These are phyloP conservation scores for Diplodia scrobiculata DNA, from an alignment of 2,329 filamentous ascomycete genomes.

Conservation along the genomic window DNA sequence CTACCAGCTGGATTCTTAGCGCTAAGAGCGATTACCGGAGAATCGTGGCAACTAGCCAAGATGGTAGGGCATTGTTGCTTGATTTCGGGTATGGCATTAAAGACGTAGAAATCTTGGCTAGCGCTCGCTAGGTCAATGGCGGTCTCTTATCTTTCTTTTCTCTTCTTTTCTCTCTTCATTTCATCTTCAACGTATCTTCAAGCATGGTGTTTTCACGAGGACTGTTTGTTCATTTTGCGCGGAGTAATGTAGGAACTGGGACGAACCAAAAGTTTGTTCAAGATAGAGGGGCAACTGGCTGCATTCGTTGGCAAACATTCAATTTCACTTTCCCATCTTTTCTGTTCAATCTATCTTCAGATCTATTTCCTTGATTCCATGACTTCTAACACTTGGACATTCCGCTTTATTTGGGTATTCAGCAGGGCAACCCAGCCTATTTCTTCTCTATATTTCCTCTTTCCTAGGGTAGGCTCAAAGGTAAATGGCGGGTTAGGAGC, in stretches of 20 bases:
- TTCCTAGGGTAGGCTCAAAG: constrained; percentile 14
- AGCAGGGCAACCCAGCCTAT: neutral
- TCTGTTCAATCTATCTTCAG: constrained; percentile 6
- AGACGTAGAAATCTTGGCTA: constrained; percentile 48
- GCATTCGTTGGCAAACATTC: constrained; percentile 20
- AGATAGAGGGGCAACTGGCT: constrained; percentile 17
- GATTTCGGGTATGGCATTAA: constrained; percentile 74
- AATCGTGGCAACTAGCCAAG: constrained; percentile 92
- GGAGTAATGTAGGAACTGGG: constrained; percentile 22
- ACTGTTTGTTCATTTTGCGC: constrained; percentile 3
- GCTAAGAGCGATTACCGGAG: constrained; percentile 94
- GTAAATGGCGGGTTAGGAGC: constrained; percentile 14
- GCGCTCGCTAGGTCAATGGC: constrained; percentile 1
- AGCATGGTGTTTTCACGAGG: constrained; percentile 23
- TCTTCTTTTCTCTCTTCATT: neutral
- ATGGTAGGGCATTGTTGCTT: constrained; percentile 87
- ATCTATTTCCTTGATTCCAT: constrained; percentile 2
- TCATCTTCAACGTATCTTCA: constrained; percentile 3
- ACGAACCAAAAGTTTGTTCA: constrained; percentile 23
- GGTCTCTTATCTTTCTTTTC: neutral
- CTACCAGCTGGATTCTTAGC: constrained; percentile 92
- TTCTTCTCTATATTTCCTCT: neutral
- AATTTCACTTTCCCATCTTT: constrained; percentile 5
- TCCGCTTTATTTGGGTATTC: constrained; percentile 1
- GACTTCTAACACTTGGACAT: constrained; percentile 1